Base-by-base conservation (phyloP, 2,329 filamentous ascomycete species). In the Ophiostoma triangulosporum region DNA sequence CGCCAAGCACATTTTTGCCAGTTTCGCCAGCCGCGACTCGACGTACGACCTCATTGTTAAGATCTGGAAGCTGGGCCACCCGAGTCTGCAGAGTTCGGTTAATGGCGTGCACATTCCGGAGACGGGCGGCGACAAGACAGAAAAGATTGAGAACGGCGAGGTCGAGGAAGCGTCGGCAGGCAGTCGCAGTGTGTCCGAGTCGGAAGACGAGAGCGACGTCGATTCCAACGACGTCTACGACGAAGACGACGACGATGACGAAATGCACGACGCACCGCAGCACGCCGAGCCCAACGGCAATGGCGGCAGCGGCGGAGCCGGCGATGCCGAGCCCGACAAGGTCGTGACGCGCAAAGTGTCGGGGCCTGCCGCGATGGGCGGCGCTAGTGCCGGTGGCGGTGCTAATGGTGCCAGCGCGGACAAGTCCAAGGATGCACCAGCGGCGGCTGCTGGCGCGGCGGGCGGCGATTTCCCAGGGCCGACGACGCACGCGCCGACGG, bases 41-140 rank as follows among this genome's bases (percentile, higher is more conserved):
- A 97, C 94, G 0, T 98, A 97, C 64, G 94, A 98, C 64, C 73
- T 98, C 46, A 90, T 98, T 64, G 86, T 98, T 60, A 94, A 94
- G 56, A 97, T 98, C 55, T 98, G 93, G 93, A 95, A 95, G 66
- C 84, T 96, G 29, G 93, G 88, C 15, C 93, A 98, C 65, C 91
- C 93, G 2, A 88, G 88, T 53, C 70, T 98, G 29, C 88, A 88
- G 66, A 95, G 89, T 64, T 94, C 88, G 4, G 73, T 95, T 3
- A 96, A 96, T 58, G 91, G 93, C 3, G 88, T 94, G 11, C 78
- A 81, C 12, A 74, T 96, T 3, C 86, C 90, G 58, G 83, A 88
- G 57, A 84, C 81, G 0, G 85, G 88, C 6, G 89, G 88, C 22
- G 90, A 96, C 67, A 95, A 93, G 70, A 95, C 88, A 0, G 90